A percentile compares a stretch with the other conserved stretches of the same genome.
phyloP scores from a whole-genome alignment of 2,329 filamentous ascomycete species.

The Teratosphaeria zuluensis region DNA sequence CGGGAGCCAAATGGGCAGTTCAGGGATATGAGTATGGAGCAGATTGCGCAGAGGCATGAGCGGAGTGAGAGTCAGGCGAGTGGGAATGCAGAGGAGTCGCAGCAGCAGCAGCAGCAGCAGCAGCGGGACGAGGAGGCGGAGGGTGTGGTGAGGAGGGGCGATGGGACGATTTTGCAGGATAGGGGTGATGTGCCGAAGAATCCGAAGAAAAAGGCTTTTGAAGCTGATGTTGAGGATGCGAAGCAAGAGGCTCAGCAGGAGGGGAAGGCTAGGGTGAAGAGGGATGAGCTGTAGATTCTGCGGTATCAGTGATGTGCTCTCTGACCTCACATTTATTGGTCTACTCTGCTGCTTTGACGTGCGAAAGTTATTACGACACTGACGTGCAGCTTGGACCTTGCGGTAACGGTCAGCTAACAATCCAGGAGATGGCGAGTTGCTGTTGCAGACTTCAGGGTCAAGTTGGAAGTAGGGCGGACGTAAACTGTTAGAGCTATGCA shows the following conservation, averaged over 20 bases:
- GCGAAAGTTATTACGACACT: background rate
- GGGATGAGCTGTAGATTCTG: constrained; percentile 22
- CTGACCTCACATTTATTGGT: background rate
- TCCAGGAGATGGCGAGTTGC: too few species aligned
- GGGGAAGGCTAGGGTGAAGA: constrained; percentile 11
- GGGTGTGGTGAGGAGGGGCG: constrained; percentile 26
- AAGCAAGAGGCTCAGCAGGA: constrained; percentile 15
- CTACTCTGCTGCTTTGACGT: background rate
- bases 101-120: background rate
- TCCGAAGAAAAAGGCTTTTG: constrained; percentile 54
- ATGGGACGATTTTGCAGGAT: constrained; percentile 36
- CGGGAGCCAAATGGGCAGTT: constrained; percentile 6
- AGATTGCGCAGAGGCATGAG: constrained; percentile 36
- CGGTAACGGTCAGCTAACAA: too few species aligned
- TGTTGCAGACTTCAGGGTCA: too few species aligned
- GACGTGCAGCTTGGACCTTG: too few species aligned
- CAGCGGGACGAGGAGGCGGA: constrained; percentile 1
- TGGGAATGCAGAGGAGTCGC: background rate
- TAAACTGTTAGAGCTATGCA: too few species aligned
- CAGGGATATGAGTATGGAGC: constrained; percentile 17
- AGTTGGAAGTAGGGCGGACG: too few species aligned
- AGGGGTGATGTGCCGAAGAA: constrained; percentile 35
- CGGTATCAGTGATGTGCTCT: background rate
- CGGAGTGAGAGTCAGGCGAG: constrained; percentile 9
- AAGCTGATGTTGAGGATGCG: constrained; percentile 36